These are phyloP conservation scores for Chaetomium globosum DNA, from an alignment of 2,329 filamentous ascomycete genomes.

Conservation along the genomic window DNA sequence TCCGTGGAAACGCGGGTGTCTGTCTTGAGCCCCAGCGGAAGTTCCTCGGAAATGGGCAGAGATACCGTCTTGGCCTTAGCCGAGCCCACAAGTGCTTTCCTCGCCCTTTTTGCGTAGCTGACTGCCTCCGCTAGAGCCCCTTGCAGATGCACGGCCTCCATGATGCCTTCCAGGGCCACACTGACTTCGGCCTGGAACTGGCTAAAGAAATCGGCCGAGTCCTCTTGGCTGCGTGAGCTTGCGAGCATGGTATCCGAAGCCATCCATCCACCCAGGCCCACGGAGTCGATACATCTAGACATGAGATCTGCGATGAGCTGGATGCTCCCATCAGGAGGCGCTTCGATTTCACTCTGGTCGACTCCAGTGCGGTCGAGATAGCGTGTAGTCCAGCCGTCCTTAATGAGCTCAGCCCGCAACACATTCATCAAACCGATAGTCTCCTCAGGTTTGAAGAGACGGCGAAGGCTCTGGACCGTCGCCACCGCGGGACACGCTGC, in stretches of 20 bases:
- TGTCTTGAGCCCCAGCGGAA: constrained; percentile 74
- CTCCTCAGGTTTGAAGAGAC: constrained; percentile 66
- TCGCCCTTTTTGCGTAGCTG: constrained; percentile 56
- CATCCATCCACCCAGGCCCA: constrained; percentile 75
- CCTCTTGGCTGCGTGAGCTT: constrained; percentile 50
- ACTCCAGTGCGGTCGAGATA: constrained; percentile 62
- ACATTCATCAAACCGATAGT: constrained; percentile 72
- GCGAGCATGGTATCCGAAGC: constrained; percentile 58
- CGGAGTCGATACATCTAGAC: constrained; percentile 72
- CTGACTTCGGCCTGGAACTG: constrained; percentile 69
- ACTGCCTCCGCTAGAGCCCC: constrained; percentile 68
- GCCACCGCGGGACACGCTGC: constrained; percentile 63
- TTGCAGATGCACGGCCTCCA: constrained; percentile 67
- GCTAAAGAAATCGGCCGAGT: constrained; percentile 65
- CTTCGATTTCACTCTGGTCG: constrained; percentile 44
- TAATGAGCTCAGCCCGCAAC: constrained; percentile 71
- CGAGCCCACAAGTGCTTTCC: constrained; percentile 27
- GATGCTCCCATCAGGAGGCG: constrained; percentile 68
- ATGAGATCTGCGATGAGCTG: constrained; percentile 71
- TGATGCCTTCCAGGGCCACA: constrained; percentile 70
- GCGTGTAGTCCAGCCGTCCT: constrained; percentile 73
- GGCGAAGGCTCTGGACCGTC: constrained; percentile 66
- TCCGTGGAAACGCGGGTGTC: constrained; percentile 53
- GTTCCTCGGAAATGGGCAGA: constrained; percentile 42
- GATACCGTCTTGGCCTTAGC: constrained; percentile 34